Conservation (phyloP, 2,329 filamentous ascomycete genomes). For the Diaporthe batatas region DNA sequence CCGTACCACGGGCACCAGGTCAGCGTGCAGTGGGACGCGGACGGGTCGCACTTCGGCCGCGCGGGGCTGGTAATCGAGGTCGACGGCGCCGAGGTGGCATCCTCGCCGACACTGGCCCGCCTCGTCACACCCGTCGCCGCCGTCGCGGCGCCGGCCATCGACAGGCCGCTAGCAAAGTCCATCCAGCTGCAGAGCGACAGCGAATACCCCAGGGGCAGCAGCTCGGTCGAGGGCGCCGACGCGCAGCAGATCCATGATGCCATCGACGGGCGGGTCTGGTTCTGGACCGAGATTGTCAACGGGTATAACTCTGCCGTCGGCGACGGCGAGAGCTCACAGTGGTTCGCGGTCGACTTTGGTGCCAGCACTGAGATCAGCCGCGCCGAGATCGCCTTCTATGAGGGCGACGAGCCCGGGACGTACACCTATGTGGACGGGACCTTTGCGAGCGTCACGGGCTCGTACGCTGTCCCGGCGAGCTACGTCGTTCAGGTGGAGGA, state of each 20-base stretch:
- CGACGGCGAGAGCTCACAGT: conserved; percentile 48
- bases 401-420: conserved; percentile 45
- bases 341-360: conserved; percentile 55
- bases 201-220: conserved; percentile 50
- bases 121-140: conserved; percentile 43
- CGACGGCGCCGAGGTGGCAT: conserved; percentile 51
- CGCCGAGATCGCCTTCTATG: conserved; percentile 55
- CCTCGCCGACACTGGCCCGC: conserved; percentile 47
- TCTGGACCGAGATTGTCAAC: conserved; percentile 55
- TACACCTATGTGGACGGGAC: conserved; percentile 39
- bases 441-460: conserved; percentile 32
- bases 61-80: conserved; percentile 52
- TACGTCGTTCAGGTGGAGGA: conserved; percentile 50
- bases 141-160: conserved; percentile 47
- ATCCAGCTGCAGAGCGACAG: conserved; percentile 50
- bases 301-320: conserved; percentile 53
- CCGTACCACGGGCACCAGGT: conserved; percentile 58
- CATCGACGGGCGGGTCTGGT: conserved; percentile 56
- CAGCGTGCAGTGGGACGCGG: conserved; percentile 56
- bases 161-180: conserved; percentile 52
- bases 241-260: conserved; percentile 50
- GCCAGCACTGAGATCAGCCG: conserved; percentile 46
- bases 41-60: conserved; percentile 49
- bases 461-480: conserved; percentile 47
- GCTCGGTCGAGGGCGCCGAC: conserved; percentile 48